These are phyloP conservation scores for Parascedosporium putredinis DNA, from an alignment of 2,329 filamentous ascomycete genomes.

Conservation along the genomic window DNA sequence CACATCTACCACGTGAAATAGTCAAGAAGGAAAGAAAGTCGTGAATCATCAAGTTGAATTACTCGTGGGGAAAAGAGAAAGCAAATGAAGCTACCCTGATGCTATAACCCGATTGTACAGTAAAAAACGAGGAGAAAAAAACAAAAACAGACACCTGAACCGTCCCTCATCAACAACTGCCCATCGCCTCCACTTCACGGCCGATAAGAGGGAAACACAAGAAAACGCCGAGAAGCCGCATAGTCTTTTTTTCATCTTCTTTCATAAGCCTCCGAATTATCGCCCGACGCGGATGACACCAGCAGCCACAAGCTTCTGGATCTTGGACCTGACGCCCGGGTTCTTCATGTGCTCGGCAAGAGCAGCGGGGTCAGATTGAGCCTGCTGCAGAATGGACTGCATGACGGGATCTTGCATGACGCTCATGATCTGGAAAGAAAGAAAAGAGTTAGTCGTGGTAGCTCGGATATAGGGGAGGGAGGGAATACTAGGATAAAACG, in stretches of 20 bases:
- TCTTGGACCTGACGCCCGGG: slow-evolving; percentile 70
- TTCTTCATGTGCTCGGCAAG: slow-evolving; percentile 98
- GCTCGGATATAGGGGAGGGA: slow-evolving; percentile 18
- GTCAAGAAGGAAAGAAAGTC: no score
- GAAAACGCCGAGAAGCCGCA: not conserved
- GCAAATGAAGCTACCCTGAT: not conserved
- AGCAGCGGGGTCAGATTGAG: slow-evolving; percentile 83
- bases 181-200: no score
- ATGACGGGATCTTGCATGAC: slow-evolving; percentile 96
- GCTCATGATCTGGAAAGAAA: slow-evolving; percentile 54
- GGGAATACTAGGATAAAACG: not conserved
- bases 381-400: slow-evolving; percentile 95
- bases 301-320: slow-evolving; percentile 88
- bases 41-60: not conserved
- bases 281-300: slow-evolving; percentile 76
- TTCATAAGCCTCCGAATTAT: no score
- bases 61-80: no score
- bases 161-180: no score
- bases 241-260: no score
- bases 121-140: no score
- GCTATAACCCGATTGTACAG: not conserved
- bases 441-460: not conserved
- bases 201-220: not conserved
- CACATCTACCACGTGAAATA: no score
- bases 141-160: no score